Base-by-base conservation (phyloP, 2,329 filamentous ascomycete species). In the Calonectria ilicicola region DNA sequence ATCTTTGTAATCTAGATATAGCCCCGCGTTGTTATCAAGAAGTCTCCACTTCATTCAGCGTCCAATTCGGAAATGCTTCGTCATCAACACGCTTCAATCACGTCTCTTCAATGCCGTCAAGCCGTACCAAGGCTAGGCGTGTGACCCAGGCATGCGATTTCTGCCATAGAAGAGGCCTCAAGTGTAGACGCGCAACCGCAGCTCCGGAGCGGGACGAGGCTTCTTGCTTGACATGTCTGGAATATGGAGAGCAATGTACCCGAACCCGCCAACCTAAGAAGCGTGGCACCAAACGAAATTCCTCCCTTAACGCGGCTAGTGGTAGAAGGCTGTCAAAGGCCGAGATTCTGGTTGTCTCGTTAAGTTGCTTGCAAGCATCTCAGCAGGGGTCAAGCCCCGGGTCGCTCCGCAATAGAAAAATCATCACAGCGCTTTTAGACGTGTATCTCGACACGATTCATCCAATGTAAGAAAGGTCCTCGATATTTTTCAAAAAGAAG, bases 381-480 rank as follows among this genome's bases (percentile, higher is more conserved):
- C 21, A 23, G 19, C 46, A 15, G 5, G 14, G 5, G 10, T 38
- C 42, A 3, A 32, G 21, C 8, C 32, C 38, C 27, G 26, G 32
- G 46, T 51, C 46, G 23, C 19, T 58, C 40, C 38, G 56, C 26
- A 60, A 35, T 44, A n/a, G 66, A 26, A 44, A 62, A 56, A 56
- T 72, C 29, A 64, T 49, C 53, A 40, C 44, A 5, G 80, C 82
- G 76, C 79, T 87, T 9, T 80, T 87, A 19, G 83, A 86, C 9
- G 81, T 88, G 10, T 89, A 87, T 80, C 86, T 87, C 76, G 85
- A 88, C 65, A 83, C 87, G 42, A 84, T 88, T 12, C 88, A 89
- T 79, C 87, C 87, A 1, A 85, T 88, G 67, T 70, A 23, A 26
- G 60, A 10, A 27, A 62, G 14, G 12, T 9, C 9, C 19, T 23